Conservation (phyloP, 2,329 filamentous ascomycete species). For the Fusarium sp. region DNA sequence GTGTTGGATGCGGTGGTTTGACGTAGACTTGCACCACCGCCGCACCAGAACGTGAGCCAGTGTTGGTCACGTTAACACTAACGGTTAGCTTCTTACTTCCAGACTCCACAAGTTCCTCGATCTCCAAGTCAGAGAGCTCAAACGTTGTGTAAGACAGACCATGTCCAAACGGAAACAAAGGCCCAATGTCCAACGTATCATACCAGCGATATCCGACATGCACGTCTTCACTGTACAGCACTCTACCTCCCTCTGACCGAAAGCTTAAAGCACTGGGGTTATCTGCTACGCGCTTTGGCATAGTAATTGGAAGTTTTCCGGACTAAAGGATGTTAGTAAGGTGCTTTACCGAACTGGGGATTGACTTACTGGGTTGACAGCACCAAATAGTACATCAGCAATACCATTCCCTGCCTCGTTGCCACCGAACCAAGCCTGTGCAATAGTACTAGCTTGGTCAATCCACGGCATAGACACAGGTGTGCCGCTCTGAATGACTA, state of each 20-base stretch:
- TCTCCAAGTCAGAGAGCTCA: fast-evolving
- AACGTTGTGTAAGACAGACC: conserved; percentile 1
- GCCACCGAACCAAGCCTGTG: conserved; percentile 7
- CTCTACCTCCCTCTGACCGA: background rate
- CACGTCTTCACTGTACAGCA: conserved; percentile 6
- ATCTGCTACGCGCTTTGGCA: background rate
- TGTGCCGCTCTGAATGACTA: background rate
- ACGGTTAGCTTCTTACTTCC: background rate
- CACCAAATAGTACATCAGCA: background rate
- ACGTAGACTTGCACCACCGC: background rate
- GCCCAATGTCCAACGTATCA: background rate
- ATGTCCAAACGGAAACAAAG: background rate
- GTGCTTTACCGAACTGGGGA: no score
- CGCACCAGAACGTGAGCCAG: background rate
- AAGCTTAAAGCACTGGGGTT: conserved; percentile 1
- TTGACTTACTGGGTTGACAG: background rate
- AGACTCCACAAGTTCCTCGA: fast-evolving
- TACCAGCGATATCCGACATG: conserved; percentile 21
- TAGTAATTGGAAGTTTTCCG: background rate
- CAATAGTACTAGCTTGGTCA: background rate
- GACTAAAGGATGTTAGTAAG: background rate
- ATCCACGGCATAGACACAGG: conserved; percentile 16
- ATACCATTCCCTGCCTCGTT: conserved; percentile 9
- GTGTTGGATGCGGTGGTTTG: background rate
- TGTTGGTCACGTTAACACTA: background rate